These are phyloP conservation scores for Telfairia occidentalis DNA, from an alignment of 331 rosid genomes.

Conservation along the genomic window DNA sequence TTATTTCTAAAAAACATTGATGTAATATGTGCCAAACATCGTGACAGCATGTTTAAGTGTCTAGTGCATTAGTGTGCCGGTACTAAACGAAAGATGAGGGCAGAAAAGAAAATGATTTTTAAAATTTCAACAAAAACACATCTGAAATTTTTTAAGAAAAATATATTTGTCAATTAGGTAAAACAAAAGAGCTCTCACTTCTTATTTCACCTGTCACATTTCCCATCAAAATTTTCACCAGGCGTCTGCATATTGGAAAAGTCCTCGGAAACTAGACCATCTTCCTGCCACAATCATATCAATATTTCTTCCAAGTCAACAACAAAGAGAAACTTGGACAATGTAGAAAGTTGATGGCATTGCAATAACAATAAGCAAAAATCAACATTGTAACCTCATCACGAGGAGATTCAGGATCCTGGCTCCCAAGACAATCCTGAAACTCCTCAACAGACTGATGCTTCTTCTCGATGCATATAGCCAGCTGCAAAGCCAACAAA, in stretches of 20 bases:
- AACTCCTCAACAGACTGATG: constrained; percentile 55
- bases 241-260: constrained; percentile 31
- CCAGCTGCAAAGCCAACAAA: constrained; percentile 50
- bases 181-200: constrained; percentile 84
- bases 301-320: constrained; percentile 18
- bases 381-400: constrained; percentile 37
- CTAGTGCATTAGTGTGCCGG: background rate
- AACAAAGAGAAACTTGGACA: background rate
- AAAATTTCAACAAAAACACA: constrained; percentile 5
- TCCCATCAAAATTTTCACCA: constrained; percentile 41
- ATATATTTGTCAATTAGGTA: constrained; percentile 9
- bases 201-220: constrained; percentile 97
- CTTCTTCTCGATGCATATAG: constrained; percentile 79
- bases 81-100: background rate
- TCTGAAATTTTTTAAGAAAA: background rate
- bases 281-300: constrained; percentile 45
- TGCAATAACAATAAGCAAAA: background rate
- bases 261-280: constrained; percentile 36
- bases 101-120: background rate
- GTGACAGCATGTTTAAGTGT: background rate
- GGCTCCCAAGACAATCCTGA: constrained; percentile 82
- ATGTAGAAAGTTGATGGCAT: background rate
- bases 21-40: background rate
- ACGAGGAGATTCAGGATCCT: constrained; percentile 46
- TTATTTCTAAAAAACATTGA: too few species aligned